Evolutionary conservation across 768 basidiomycete species (phyloP).

Genomic region (Termitomyces bulborhizus): DNA sequence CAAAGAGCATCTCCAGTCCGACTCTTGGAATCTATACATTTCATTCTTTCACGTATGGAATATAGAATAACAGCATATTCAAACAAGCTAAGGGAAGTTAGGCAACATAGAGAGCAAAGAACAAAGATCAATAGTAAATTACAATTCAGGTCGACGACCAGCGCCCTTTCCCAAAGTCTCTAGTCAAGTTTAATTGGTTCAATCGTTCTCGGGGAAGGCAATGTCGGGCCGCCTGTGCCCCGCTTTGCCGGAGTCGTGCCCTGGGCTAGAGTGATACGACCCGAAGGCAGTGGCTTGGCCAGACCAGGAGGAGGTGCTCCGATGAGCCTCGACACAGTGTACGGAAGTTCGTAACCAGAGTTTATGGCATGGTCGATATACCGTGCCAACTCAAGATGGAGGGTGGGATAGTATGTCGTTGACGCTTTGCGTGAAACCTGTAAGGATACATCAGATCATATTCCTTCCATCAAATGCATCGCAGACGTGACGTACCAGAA

Average conservation of each 20-base stretch:
- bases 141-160: background rate
- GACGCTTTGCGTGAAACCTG: constrained; percentile 96
- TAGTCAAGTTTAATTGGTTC: constrained; percentile 39
- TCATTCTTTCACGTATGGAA: background rate
- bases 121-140: constrained; percentile 7
- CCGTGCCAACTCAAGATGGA: constrained; percentile 90
- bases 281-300: constrained; percentile 36
- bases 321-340: constrained; percentile 71
- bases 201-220: constrained; percentile 36
- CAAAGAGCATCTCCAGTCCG: too few species aligned
- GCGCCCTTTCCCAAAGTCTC: background rate
- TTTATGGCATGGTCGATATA: constrained; percentile 66
- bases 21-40: background rate
- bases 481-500: constrained; percentile 65
- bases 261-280: constrained; percentile 19
- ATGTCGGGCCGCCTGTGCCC: constrained; percentile 18
- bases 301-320: constrained; percentile 69
- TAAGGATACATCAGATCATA: background rate
- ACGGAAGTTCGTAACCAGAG: constrained; percentile 75
- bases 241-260: constrained; percentile 19
- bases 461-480: background rate
- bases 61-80: background rate
- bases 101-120: background rate
- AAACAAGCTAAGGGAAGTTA: background rate
- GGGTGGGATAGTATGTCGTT: constrained; percentile 85